A percentile compares a stretch with the other conserved stretches of the same genome.
phyloP scores from a whole-genome alignment of 768 basidiomycete species.

The Boletellus ananas region DNA sequence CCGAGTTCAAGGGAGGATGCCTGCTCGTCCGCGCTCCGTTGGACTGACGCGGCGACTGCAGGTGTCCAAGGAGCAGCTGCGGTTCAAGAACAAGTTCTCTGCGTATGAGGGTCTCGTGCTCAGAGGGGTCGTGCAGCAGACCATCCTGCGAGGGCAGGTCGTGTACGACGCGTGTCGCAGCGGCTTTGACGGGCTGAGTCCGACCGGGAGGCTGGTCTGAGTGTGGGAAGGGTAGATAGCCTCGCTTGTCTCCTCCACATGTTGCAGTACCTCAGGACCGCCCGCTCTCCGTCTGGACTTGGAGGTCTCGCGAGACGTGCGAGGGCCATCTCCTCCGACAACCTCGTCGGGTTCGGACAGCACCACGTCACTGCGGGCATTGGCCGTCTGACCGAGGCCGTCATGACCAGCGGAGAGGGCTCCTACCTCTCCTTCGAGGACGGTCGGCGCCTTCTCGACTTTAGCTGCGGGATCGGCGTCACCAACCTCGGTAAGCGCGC shows the following conservation, averaged over 20 bases:
- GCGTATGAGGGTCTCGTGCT: constrained; percentile 80
- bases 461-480: constrained; percentile 86
- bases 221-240: background rate
- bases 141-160: constrained; percentile 72
- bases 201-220: constrained; percentile 40
- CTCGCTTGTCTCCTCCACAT: background rate
- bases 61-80: constrained; percentile 69
- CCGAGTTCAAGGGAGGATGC: constrained; percentile 37
- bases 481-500: constrained; percentile 64
- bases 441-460: constrained; percentile 75
- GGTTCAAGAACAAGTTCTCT: constrained; percentile 93
- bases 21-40: background rate
- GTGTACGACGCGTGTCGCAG: constrained; percentile 50
- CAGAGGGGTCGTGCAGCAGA: constrained; percentile 68
- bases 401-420: constrained; percentile 67
- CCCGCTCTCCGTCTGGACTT: constrained; percentile 3
- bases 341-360: constrained; percentile 36
- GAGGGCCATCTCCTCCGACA: constrained; percentile 20
- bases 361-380: constrained; percentile 46
- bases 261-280: constrained; percentile 3
- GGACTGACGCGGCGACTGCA: constrained; percentile 27
- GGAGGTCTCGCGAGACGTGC: background rate
- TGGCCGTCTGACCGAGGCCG: constrained; percentile 42
- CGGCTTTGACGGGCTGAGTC: constrained; percentile 35
- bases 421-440: constrained; percentile 71